Percentiles rank a stretch among this genome's conserved stretches.
Evolutionary conservation across 1,284 basidiomycete species (phyloP).

Genomic region (Schizophyllum amplum): DNA sequence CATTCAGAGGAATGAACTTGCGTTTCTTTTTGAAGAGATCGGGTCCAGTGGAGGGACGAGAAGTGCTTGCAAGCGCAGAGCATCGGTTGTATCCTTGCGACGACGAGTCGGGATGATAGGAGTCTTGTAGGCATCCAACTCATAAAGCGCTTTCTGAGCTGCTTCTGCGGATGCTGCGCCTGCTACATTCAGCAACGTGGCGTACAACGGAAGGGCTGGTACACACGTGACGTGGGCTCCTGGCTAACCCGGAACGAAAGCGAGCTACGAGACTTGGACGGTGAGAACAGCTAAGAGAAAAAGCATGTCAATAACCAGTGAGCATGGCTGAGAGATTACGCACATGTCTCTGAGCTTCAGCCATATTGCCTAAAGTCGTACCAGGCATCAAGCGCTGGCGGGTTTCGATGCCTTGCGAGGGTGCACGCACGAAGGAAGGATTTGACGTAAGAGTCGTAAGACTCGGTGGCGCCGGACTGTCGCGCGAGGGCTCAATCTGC

Average conservation of each 20-base stretch:
- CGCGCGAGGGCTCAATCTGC: conserved; percentile 49
- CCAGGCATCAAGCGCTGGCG: conserved; percentile 24
- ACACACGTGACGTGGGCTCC: conserved; percentile 27
- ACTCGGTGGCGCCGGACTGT: conserved; percentile 60
- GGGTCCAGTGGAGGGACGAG: conserved; percentile 35
- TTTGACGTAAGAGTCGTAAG: conserved; percentile 48
- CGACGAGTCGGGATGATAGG: conserved; percentile 64
- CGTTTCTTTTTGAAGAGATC: conserved; percentile 60
- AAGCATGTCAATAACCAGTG: conserved; percentile 7
- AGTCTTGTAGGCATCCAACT: conserved; percentile 68
- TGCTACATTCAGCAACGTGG: conserved; percentile 6
- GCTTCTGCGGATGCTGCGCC: conserved; percentile 25
- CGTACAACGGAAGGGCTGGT: conserved; percentile 16
- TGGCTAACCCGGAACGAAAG: conserved; percentile 33
- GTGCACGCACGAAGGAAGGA: conserved; percentile 62
- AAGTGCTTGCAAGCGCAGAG: conserved; percentile 15
- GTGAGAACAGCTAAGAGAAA: conserved; percentile 34
- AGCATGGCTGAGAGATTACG: conserved; percentile 16
- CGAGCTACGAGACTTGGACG: conserved; percentile 39
- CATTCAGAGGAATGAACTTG: conserved; percentile 50
- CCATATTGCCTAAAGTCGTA: conserved; percentile 53
- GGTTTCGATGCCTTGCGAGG: conserved; percentile 26
- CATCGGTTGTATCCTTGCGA: conserved; percentile 29
- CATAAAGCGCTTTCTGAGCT: conserved; percentile 53
- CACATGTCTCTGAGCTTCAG: conserved; percentile 50